Evolutionary conservation across 2,329 filamentous ascomycete genomes (phyloP).

Genomic region (Thelonectria discophora): DNA sequence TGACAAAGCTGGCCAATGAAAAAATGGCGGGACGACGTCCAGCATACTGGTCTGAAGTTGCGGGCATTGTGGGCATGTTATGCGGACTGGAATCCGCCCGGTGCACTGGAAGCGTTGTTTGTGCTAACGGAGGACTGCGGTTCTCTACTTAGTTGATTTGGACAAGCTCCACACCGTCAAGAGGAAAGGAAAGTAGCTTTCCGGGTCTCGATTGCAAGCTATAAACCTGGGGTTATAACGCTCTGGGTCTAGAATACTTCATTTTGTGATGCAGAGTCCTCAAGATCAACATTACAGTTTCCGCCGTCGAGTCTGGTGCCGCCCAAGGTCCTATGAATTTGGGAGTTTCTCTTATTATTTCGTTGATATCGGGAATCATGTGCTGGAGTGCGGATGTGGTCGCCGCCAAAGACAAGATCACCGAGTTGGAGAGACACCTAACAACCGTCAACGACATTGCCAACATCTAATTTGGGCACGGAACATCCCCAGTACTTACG

Average conservation of each 20-base stretch:
- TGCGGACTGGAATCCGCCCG: neutral
- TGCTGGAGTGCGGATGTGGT: neutral
- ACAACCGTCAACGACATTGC: neutral
- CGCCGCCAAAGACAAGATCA: slow-evolving; percentile 1
- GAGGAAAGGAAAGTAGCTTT: too few relatives aligned
- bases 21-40: slow-evolving; percentile 30
- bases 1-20: slow-evolving; percentile 29
- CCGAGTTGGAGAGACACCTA: neutral
- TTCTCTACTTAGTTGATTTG: neutral
- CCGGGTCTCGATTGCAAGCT: neutral
- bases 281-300: neutral
- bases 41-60: slow-evolving; percentile 34
- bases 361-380: neutral
- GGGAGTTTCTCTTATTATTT: neutral
- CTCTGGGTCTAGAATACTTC: neutral
- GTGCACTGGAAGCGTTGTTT: neutral
- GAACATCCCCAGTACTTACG: slow-evolving; percentile 7
- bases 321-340: neutral
- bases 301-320: neutral
- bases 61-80: slow-evolving; percentile 18
- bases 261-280: slow-evolving; percentile 2
- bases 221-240: neutral
- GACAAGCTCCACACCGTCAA: too few relatives aligned
- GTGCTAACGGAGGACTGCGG: neutral
- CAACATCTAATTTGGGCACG: neutral